A percentile compares a stretch with the other conserved stretches of the same genome.
Conservation (phyloP, 352 stramenopile genomes). For the Pythium pyrilobum region DNA sequence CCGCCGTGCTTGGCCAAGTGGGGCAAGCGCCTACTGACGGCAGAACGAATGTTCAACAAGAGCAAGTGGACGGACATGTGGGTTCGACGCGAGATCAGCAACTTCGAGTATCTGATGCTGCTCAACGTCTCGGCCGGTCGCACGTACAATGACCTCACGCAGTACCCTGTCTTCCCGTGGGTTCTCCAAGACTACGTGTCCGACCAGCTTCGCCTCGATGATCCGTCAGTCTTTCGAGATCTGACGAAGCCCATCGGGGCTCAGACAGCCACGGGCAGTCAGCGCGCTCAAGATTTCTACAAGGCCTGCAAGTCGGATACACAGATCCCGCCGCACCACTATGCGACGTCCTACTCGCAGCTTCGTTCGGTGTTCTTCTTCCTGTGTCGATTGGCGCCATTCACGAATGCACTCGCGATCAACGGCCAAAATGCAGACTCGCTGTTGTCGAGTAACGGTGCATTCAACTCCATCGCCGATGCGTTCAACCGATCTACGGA, state of each 20-base stretch:
- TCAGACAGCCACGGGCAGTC: constrained; percentile 40
- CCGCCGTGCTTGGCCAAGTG: constrained; percentile 73
- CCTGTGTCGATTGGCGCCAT: constrained; percentile 61
- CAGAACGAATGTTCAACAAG: constrained; percentile 69
- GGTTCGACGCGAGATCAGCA: constrained; percentile 81
- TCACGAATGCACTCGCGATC: constrained; percentile 44
- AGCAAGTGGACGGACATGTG: constrained; percentile 88
- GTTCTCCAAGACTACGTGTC: constrained; percentile 95
- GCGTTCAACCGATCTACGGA: constrained; percentile 52
- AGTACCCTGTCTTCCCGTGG: constrained; percentile 99
- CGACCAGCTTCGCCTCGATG: constrained; percentile 90
- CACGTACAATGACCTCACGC: constrained; percentile 96
- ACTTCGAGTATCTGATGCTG: constrained; percentile 97
- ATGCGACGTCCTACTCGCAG: constrained; percentile 65
- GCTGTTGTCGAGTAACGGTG: constrained; percentile 3
- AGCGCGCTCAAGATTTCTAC: constrained; percentile 44
- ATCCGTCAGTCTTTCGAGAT: constrained; percentile 93
- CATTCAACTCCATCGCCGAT: constrained; percentile 59
- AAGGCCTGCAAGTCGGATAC: constrained; percentile 34
- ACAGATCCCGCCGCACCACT: constrained; percentile 69
- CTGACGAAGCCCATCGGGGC: constrained; percentile 96
- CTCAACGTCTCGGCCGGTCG: constrained; percentile 94
- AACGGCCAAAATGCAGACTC: constrained; percentile 14
- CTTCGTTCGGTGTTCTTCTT: constrained; percentile 73
- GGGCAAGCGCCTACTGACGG: constrained; percentile 64